Evolutionary conservation across 441 rosid species (phyloP).

Genomic region (Biscutella laevigata): DNA sequence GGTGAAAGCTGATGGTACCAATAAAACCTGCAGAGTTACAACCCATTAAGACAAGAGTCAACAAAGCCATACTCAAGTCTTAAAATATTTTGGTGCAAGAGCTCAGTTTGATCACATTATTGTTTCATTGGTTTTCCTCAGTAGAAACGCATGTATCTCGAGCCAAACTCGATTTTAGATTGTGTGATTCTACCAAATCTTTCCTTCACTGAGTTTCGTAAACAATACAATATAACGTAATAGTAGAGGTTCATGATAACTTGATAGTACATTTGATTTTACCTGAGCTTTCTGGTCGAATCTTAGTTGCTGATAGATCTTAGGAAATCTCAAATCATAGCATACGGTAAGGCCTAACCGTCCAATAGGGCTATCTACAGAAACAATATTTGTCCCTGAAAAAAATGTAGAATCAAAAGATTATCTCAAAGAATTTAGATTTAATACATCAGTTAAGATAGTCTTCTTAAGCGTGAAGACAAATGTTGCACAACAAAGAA

Average conservation of each 20-base stretch:
- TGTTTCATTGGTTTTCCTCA: background rate
- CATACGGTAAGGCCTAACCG: conserved; percentile 85
- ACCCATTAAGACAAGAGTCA: background rate
- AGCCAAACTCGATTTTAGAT: background rate
- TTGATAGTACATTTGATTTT: background rate
- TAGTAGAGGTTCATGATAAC: background rate
- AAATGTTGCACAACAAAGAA: background rate
- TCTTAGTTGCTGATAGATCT: conserved; percentile 80
- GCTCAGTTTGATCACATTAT: background rate
- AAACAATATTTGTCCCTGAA: conserved; percentile 59
- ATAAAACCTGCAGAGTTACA: conserved; percentile 46
- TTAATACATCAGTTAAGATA: background rate
- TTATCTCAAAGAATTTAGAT: background rate
- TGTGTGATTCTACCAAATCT: background rate
- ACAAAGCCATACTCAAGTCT: background rate
- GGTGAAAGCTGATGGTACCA: conserved; percentile 91
- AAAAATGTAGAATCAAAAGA: background rate
- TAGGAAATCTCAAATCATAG: conserved; percentile 94
- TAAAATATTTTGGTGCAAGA: background rate
- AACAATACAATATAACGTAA: background rate
- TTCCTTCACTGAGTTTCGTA: background rate
- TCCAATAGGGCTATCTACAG: conserved; percentile 76
- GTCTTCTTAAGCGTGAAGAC: background rate
- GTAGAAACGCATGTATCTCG: background rate
- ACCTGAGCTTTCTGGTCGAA: conserved; percentile 79